Evolutionary conservation across 2,329 filamentous ascomycete genomes (phyloP), one percentile per base, ranked within the genome.

Genomic region (Nannizziopsis arthrosporioides): DNA sequence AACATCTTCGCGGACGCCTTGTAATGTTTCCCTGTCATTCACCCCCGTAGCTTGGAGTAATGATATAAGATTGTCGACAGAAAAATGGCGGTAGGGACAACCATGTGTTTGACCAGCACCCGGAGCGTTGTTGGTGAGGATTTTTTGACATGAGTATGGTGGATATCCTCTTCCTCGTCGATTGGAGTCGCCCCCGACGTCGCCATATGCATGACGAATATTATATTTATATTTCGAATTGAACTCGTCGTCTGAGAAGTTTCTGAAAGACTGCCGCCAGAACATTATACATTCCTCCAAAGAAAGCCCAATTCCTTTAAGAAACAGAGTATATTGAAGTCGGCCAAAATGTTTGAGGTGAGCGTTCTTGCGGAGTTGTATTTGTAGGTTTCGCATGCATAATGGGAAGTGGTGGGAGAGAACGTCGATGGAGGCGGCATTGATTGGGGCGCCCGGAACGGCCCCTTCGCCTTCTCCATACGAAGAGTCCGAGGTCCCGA

Each of bases 181-280:
- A 62, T 94, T 95, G 15, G 81, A 75, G 66, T 96, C 90, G 50
- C 90, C 90, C 47, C 92, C 92, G 0, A 96, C 92, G 59, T 96
- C 90, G 55, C 92, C 92, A 64, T 96, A 98, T 0, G 75, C 68
- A 73, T 98, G 90, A n/a, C 89, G 84, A 50, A 96, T 79, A 63
- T 98, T 96, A 75, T 98, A 98, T 39, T 85, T 78, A 69, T 98
- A 96, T 63, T 95, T 88, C 62, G 95, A 96, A 68, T 93, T 93
- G 75, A 96, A 98, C 32, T 82, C 82, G 59, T 96, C 90, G 60
- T 96, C 92, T 0, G 85, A 89, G 54, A 93, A 80, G 56, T 87
- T 84, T 63, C 80, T 81, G 76, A 98, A 96, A 22, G 77, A 74
- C 53, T 80, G 77, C 9, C 92, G 82, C 92, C 92, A 98, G 72